phyloP scores from a whole-genome alignment of 1,284 basidiomycete genomes.

The Athelia psychrophila region DNA sequence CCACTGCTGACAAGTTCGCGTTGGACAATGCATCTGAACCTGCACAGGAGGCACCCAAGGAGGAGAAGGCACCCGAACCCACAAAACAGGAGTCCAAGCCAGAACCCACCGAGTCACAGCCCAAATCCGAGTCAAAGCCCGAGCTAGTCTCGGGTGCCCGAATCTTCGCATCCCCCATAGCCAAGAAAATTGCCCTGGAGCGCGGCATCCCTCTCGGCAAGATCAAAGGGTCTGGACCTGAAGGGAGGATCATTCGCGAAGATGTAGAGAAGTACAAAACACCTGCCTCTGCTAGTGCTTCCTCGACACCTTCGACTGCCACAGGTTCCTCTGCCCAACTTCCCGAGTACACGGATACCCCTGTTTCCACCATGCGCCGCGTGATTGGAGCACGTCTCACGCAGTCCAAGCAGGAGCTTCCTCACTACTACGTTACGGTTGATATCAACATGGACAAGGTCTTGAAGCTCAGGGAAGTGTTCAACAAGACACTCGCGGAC shows the following conservation, averaged over 20 bases:
- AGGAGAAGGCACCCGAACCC: conserved; percentile 33
- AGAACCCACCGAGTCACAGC: conserved; percentile 32
- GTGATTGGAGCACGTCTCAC: conserved; percentile 89
- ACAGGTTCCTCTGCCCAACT: conserved; percentile 41
- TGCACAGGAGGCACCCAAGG: conserved; percentile 28
- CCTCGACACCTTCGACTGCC: conserved; percentile 38
- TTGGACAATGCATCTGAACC: conserved; percentile 49
- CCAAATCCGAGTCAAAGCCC: conserved; percentile 37
- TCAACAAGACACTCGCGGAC: conserved; percentile 88
- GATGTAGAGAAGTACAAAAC: conserved; percentile 91
- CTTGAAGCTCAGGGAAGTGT: conserved; percentile 90
- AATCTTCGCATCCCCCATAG: conserved; percentile 94
- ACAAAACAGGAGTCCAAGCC: conserved; percentile 38
- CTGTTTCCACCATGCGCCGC: conserved; percentile 94
- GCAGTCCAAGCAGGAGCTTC: conserved; percentile 91
- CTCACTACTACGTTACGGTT: conserved; percentile 97
- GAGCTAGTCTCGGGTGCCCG: conserved; percentile 70
- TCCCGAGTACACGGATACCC: conserved; percentile 85
- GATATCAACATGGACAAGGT: conserved; percentile 98
- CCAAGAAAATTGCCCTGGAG: conserved; percentile 96
- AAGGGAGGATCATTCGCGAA: conserved; percentile 90
- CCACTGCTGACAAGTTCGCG: conserved; percentile 80
- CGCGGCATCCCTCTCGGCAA: conserved; percentile 89
- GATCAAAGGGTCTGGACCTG: conserved; percentile 93
- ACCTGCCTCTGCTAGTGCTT: conserved; percentile 39